Base-by-base conservation (phyloP, 768 basidiomycete species). In the Tylopilus sp. region DNA sequence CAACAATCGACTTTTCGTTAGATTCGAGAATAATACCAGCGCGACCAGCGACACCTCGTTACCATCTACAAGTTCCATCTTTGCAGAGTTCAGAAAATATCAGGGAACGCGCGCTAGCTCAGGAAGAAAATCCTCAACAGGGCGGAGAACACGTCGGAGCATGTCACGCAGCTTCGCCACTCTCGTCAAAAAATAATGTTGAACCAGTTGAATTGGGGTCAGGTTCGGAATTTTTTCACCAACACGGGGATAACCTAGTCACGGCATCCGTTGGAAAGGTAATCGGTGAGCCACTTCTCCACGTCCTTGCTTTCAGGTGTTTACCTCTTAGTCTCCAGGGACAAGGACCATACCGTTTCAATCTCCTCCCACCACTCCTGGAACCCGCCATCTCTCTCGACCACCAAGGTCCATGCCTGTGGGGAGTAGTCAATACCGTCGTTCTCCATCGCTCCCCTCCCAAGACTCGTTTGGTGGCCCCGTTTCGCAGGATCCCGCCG, bases 381-480 rank as follows among this genome's bases (percentile, higher is more conserved):
- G 53, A 33, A 38, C 28, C 41, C 54, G 30, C 36, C 63, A 49
- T 51, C 58, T 55, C 37, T 56, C 51, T 48, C 55, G 54, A 29
- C 52, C 59, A 25, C 50, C 62, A 49, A 54, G 52, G n/a, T 60
- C 65, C 26, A 61, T 68, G 52, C 67, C 57, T 14, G 50, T 58
- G 48, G 58, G 55, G 14, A 62, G 60, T 19, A 58, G 55, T 24
- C 57, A 53, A n/a, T 59, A 52, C 45, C 63, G 44, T 42, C 67
- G 75, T 24, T 74, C 74, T n/a, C 69, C 68, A 21, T 73, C 74
- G 7, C 62, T 61, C 33, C 64, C 67, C 10, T 84, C 84, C 4
- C 77, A 81, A 63, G 85, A 87, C 64, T 87, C 86, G 3, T 86
- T 88, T 54, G 83, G 76, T 36, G 79, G 75, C 30, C 73, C 74